A percentile compares a stretch with the other conserved stretches of the same genome.
These are phyloP conservation scores for Blastobotrys ciferrii DNA, from an alignment of 1,139 yeast species.

Conservation along the genomic window DNA sequence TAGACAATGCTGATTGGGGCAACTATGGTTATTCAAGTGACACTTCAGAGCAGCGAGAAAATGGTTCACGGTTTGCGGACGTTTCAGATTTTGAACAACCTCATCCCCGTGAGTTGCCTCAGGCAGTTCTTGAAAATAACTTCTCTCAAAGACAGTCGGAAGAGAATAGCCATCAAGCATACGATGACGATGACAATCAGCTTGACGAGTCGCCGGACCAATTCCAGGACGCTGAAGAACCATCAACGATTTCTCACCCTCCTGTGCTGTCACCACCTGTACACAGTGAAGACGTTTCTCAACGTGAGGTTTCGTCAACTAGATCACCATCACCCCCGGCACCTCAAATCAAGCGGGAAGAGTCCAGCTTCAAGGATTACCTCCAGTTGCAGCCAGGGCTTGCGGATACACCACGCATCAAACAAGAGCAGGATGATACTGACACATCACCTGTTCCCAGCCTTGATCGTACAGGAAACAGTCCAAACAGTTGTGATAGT, in stretches of 20 bases:
- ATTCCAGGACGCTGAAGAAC: background rate
- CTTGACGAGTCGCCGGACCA: background rate
- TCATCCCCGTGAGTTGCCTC: background rate
- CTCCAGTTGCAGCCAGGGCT: background rate
- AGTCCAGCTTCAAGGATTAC: constrained; percentile 8
- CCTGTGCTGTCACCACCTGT: background rate
- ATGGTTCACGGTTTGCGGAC: too few species aligned
- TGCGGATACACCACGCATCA: constrained; percentile 4
- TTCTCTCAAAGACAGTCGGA: background rate
- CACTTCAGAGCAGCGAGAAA: too few species aligned
- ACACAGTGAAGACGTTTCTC: background rate
- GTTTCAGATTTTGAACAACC: too few species aligned
- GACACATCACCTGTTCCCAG: constrained; percentile 26
- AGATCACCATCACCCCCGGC: too few species aligned
- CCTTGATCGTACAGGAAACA: constrained; percentile 18
- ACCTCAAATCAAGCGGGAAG: constrained; percentile 10
- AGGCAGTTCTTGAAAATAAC: background rate
- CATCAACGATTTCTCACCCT: background rate
- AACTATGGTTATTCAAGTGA: background rate
- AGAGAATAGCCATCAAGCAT: background rate
- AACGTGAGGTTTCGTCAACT: background rate
- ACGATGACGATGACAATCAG: background rate
- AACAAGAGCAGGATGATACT: constrained; percentile 8
- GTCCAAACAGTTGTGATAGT: constrained; percentile 19
- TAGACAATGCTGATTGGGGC: constrained; percentile 1